These are phyloP conservation scores for Phyllostachys edulis DNA, from an alignment of 176 grass and related monocot genomes.

Conservation along the genomic window DNA sequence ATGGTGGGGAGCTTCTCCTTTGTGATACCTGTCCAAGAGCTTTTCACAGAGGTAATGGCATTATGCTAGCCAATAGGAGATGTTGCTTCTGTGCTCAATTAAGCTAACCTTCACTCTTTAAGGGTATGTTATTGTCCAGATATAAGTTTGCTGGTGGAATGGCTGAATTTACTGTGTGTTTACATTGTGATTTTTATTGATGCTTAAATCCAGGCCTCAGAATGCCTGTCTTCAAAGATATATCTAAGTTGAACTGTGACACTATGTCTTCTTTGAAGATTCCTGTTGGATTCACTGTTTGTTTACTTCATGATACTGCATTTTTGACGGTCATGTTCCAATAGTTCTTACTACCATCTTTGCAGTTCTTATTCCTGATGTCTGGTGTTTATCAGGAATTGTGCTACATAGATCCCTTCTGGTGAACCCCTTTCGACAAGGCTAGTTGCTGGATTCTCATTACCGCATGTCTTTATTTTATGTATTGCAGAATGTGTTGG, in stretches of 20 bases:
- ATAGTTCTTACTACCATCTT: background rate
- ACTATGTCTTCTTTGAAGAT: background rate
- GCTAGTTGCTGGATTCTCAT: constrained; percentile 11
- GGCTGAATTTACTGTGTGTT: background rate
- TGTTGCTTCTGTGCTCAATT: background rate
- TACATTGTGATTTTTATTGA: background rate
- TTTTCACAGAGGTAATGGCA: constrained; percentile 82
- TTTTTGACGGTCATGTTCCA: constrained; percentile 9
- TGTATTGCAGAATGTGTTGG: constrained; percentile 68
- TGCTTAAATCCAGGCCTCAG: constrained; percentile 1
- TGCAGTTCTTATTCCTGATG: constrained; percentile 1
- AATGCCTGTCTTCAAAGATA: background rate
- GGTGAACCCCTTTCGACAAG: background rate
- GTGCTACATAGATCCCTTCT: constrained; percentile 12
- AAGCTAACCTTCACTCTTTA: constrained; percentile 5
- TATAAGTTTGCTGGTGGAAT: constrained; percentile 23
- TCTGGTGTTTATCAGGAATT: constrained; percentile 24
- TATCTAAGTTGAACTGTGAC: background rate
- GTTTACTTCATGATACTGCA: background rate
- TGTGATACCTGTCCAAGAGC: constrained; percentile 93
- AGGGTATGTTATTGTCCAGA: background rate
- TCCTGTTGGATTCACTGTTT: constrained; percentile 5
- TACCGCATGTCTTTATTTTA: constrained; percentile 3
- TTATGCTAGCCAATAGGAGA: constrained; percentile 1
- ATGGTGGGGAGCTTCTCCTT: constrained; percentile 86